Conservation (phyloP, 1,284 basidiomycete species). For the Puccinia horiana region DNA sequence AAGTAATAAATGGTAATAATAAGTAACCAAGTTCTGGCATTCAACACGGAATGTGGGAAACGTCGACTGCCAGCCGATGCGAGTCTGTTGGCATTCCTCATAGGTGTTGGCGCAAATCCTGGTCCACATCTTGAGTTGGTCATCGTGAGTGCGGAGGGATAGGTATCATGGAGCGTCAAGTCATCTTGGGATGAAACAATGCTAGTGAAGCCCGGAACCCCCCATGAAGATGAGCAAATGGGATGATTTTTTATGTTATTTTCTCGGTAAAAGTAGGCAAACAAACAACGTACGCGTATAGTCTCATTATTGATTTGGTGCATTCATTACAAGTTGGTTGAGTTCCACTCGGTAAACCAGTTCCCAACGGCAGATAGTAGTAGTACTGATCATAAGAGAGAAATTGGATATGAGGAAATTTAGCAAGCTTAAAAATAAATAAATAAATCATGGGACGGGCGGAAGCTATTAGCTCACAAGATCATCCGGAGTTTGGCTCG, state of each 20-base stretch:
- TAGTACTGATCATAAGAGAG: constrained; percentile 23
- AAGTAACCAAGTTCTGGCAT: not conserved
- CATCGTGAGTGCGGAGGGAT: constrained; percentile 1
- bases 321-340: constrained; percentile 11
- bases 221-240: not conserved
- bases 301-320: constrained; percentile 11
- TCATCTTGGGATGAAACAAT: not conserved
- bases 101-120: constrained; percentile 19
- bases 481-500: constrained; percentile 32
- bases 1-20: no score
- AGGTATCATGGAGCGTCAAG: constrained; percentile 23
- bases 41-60: not conserved
- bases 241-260: not conserved
- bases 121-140: constrained; percentile 28
- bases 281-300: constrained; percentile 33
- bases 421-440: not conserved
- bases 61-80: not conserved
- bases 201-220: not conserved
- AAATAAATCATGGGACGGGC: not conserved
- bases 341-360: constrained; percentile 17
- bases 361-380: constrained; percentile 35
- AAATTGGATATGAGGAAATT: not conserved
- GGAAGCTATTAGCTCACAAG: constrained; percentile 18
- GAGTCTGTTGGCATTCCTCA: not conserved
- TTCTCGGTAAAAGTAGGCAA: not conserved